Conservation (phyloP, 2,329 filamentous ascomycete species). For the Neobulgaria alba region DNA sequence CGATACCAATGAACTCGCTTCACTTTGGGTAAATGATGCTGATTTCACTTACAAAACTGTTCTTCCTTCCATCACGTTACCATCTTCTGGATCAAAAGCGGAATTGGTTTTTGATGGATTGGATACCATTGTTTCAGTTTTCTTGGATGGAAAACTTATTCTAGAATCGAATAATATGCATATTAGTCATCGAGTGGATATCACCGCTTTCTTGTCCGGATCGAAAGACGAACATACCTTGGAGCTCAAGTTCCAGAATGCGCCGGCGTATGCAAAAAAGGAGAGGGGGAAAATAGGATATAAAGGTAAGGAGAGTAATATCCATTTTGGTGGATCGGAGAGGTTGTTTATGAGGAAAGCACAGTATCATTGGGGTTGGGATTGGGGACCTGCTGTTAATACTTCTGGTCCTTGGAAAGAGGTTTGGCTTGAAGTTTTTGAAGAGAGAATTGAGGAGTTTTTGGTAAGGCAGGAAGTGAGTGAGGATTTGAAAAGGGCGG, state of each 20-base stretch:
- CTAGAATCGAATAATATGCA: constrained; percentile 47
- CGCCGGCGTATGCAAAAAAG: constrained; percentile 17
- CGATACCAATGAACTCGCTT: constrained; percentile 51
- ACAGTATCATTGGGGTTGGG: constrained; percentile 62
- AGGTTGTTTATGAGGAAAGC: constrained; percentile 51
- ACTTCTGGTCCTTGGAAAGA: constrained; percentile 60
- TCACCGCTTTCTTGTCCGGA: constrained; percentile 32
- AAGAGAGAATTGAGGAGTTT: constrained; percentile 48
- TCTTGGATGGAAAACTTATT: constrained; percentile 39
- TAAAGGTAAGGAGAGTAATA: constrained; percentile 35
- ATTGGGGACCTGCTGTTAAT: constrained; percentile 58
- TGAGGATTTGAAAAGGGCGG: constrained; percentile 21
- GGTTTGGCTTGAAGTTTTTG: constrained; percentile 56
- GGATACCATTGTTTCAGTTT: constrained; percentile 45
- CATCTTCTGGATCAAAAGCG: constrained; percentile 20
- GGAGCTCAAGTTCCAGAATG: constrained; percentile 17
- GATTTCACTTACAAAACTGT: constrained; percentile 47
- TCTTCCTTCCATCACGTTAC: neutral
- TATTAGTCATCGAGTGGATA: constrained; percentile 39
- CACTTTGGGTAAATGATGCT: constrained; percentile 54
- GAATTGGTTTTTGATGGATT: constrained; percentile 45
- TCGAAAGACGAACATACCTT: constrained; percentile 9
- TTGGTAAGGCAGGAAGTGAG: constrained; percentile 31
- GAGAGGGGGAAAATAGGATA: constrained; percentile 25
- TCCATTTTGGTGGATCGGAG: constrained; percentile 39